Conservation (phyloP, 2,329 filamentous ascomycete genomes). For the Domatiomyces globalis region DNA sequence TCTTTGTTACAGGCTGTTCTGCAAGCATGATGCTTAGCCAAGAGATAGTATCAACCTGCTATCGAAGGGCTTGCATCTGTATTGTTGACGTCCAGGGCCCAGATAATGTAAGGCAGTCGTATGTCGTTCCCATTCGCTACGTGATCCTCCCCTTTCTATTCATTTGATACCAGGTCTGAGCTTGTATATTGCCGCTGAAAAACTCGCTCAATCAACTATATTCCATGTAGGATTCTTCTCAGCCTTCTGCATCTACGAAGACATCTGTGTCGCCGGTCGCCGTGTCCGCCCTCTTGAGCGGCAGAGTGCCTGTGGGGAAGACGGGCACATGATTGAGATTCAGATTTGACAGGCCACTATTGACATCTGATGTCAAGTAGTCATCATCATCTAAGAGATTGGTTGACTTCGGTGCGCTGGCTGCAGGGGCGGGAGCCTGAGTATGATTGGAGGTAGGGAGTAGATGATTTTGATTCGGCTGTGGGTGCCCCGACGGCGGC, state of each 20-base stretch:
- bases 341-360: conserved; percentile 13
- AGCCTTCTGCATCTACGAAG: conserved; percentile 30
- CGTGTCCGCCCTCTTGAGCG: conserved; percentile 27
- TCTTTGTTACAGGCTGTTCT: too few species aligned
- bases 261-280: conserved; percentile 27
- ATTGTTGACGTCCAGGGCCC: too few species aligned
- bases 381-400: conserved; percentile 16
- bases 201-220: neutral
- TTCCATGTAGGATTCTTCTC: neutral
- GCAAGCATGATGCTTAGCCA: too few species aligned
- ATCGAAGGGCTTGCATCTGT: too few species aligned
- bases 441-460: conserved; percentile 2
- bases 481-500: conserved; percentile 5
- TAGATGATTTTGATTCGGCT: conserved; percentile 7
- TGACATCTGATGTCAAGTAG: conserved; percentile 6
- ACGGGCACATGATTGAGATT: conserved; percentile 17
- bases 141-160: neutral
- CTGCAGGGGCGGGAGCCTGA: conserved; percentile 2
- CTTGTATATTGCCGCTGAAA: neutral
- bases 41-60: too few species aligned
- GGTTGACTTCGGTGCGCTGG: neutral
- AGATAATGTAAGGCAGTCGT: too few species aligned
- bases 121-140: too few species aligned
- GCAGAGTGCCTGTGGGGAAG: conserved; percentile 13
- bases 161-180: neutral